Evolutionary conservation across 805 yeast species (phyloP), one percentile per base, ranked within the genome.

Genomic region (Lipomyces orientalis): DNA sequence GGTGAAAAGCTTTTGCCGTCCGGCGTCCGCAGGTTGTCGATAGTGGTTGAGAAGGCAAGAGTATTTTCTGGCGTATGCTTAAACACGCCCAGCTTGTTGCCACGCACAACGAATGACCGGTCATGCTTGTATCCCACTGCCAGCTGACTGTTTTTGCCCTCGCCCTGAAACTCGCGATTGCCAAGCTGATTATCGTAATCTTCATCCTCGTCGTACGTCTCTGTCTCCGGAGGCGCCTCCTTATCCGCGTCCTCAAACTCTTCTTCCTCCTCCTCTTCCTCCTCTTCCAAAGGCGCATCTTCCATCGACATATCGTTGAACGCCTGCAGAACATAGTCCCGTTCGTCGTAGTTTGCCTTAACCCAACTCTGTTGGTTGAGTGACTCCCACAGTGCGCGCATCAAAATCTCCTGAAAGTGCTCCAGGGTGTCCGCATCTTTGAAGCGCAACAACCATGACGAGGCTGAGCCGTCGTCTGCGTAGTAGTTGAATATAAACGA

Each of bases 41-140:
- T 90, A 0, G 96, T 86, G 4, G 96, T 87, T 25, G 85, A 79
- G 74, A 85, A 91, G 65, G 87, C 85, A 60, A 92, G 78, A 22
- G 82, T 83, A 56, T 73, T 72, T 35, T 77, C 76, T 16, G 81
- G 83, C 46, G 83, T 84, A 22, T 87, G 84, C 73, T 84, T 88
- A 79, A 92, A 91, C 4, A 93, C 93, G 43, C 97, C 97, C 64
- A 93, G 81, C 71, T 86, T 86, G 76, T 90, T 81, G 16, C 93
- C 97, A 72, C 96, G 86, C 0, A 90, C 88, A 37, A 93, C 93
- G 76, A 85, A 93, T 0, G 97, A 85, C 46, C 95, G 82, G 73
- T 90, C 88, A 72, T 88, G 88, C 64, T 84, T 84, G 68, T 80
- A 85, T 0, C 97, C 93, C 8, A 91, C 88, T 0, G 90, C 88